Conservation (phyloP, 306 rosid genomes). For the Quercus glauca region DNA sequence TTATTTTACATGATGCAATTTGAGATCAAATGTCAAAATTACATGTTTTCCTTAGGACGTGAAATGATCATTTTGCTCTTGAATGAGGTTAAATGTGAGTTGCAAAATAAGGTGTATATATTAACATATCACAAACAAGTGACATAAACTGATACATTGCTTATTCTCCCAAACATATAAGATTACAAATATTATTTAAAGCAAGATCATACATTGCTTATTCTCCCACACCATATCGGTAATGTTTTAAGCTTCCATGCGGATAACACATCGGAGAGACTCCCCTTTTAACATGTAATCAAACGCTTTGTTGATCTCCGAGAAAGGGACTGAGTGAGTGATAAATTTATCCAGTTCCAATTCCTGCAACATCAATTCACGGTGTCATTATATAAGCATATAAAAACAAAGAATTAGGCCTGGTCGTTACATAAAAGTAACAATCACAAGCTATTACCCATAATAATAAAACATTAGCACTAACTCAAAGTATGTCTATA, state of each 20-base stretch:
- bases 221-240: too few relatives aligned
- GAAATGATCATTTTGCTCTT: too few relatives aligned
- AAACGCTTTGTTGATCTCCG: conserved; percentile 77
- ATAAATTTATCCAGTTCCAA: conserved; percentile 61
- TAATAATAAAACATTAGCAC: background rate
- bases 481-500: too few relatives aligned
- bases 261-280: conserved; percentile 57
- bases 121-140: background rate
- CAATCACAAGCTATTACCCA: background rate
- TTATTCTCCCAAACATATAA: background rate
- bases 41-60: too few relatives aligned
- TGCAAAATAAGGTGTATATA: too few relatives aligned
- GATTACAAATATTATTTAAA: too few relatives aligned
- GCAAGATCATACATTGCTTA: too few relatives aligned
- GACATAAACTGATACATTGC: background rate
- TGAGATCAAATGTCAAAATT: too few relatives aligned
- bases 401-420: background rate
- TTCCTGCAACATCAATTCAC: background rate
- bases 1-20: too few relatives aligned
- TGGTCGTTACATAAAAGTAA: too few relatives aligned
- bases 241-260: background rate
- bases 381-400: background rate
- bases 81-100: too few relatives aligned
- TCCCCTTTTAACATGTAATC: conserved; percentile 68
- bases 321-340: conserved; percentile 60